Conservation (phyloP, 768 basidiomycete species). For the Nidularia sp. region DNA sequence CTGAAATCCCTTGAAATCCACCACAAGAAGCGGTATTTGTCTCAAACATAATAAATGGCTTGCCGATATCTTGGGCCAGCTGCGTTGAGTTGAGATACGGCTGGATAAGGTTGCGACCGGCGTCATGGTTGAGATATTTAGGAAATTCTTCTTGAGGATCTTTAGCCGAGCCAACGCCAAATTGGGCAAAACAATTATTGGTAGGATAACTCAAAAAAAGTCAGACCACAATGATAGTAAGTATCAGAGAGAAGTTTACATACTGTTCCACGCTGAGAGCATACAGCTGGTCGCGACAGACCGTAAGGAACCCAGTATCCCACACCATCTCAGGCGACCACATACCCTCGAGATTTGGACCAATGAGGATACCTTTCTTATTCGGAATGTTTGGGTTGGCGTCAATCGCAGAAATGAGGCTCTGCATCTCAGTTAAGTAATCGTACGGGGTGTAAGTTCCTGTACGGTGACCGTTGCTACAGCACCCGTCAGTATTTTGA, state of each 20-base stretch:
- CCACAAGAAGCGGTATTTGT: constrained; percentile 70
- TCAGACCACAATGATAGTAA: not conserved
- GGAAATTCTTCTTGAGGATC: constrained; percentile 47
- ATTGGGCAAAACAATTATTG: constrained; percentile 59
- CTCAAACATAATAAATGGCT: constrained; percentile 66
- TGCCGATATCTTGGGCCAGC: constrained; percentile 36
- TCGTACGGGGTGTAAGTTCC: constrained; percentile 28
- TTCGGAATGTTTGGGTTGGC: constrained; percentile 17
- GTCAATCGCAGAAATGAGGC: constrained; percentile 17
- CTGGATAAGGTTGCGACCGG: constrained; percentile 42
- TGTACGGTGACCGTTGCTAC: constrained; percentile 29
- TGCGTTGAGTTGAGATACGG: constrained; percentile 47
- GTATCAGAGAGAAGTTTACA: constrained; percentile 8
- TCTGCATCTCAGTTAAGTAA: constrained; percentile 40
- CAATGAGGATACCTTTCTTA: constrained; percentile 40
- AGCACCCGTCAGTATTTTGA: not conserved
- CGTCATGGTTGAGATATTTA: constrained; percentile 56
- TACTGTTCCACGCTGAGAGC: constrained; percentile 56
- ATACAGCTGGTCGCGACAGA: constrained; percentile 35
- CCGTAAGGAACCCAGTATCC: constrained; percentile 45
- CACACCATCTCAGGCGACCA: constrained; percentile 47
- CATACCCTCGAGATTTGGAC: constrained; percentile 55
- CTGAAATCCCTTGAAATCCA: constrained; percentile 60
- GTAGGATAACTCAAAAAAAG: constrained; percentile 25
- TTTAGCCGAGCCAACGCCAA: constrained; percentile 29